phyloP scores from a whole-genome alignment of 108 stramenopile genomes.

The Nitzschia putrida region DNA sequence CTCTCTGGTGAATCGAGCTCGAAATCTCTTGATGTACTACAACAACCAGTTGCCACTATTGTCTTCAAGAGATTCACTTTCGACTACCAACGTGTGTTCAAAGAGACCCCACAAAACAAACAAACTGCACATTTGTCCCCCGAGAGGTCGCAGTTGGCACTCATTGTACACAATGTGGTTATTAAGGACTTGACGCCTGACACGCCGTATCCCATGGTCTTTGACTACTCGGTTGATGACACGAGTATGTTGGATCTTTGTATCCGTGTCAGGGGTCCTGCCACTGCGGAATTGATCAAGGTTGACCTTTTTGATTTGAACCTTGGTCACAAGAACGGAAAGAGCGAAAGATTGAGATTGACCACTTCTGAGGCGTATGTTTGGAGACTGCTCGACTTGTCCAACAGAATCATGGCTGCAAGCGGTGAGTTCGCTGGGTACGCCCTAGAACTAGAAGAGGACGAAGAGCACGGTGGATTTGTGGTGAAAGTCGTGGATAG shows the following conservation, averaged over 20 bases:
- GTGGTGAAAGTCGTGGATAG: slow-evolving; percentile 54
- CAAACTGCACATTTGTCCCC: slow-evolving; percentile 26
- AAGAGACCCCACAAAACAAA: slow-evolving; percentile 40
- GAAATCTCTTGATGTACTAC: not conserved
- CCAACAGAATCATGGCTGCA: slow-evolving; percentile 63
- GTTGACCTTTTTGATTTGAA: slow-evolving; percentile 82
- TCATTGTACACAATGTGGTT: slow-evolving; percentile 68
- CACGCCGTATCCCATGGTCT: slow-evolving; percentile 61
- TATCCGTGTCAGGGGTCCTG: slow-evolving; percentile 67
- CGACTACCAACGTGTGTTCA: slow-evolving; percentile 84
- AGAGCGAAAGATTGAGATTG: slow-evolving; percentile 61
- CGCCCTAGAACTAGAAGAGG: slow-evolving; percentile 65
- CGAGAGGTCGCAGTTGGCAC: slow-evolving; percentile 73
- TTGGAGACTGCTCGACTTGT: slow-evolving; percentile 81
- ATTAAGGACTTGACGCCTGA: slow-evolving; percentile 76
- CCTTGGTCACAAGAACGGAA: slow-evolving; percentile 67
- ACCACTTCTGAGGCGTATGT: slow-evolving; percentile 85
- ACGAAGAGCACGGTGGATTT: slow-evolving; percentile 69
- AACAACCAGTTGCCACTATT: slow-evolving; percentile 49
- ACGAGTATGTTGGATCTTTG: slow-evolving; percentile 78
- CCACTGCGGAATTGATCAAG: slow-evolving; percentile 67
- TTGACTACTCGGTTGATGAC: slow-evolving; percentile 63
- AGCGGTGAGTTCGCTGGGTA: slow-evolving; percentile 71
- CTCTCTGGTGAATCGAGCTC: not conserved
- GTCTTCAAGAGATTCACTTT: slow-evolving; percentile 70